Conservation (phyloP, 305 asterid species). For the Fraxinus velutina region DNA sequence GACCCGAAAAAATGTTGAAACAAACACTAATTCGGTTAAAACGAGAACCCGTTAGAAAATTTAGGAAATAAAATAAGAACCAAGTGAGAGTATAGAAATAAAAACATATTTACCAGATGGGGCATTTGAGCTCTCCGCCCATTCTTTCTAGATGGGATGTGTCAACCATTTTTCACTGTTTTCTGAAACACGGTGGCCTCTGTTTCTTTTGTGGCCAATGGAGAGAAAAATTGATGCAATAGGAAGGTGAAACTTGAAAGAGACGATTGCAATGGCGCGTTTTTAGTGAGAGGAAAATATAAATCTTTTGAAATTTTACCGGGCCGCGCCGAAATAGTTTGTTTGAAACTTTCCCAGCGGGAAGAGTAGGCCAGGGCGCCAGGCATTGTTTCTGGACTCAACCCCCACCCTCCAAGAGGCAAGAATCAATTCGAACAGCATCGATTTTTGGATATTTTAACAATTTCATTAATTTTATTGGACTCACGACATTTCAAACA, state of each 20-base stretch:
- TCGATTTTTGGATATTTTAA: not conserved
- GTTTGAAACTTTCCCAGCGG: slow-evolving; percentile 19
- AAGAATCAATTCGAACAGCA: not conserved
- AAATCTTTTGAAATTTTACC: slow-evolving; percentile 16
- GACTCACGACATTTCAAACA: too few relatives aligned
- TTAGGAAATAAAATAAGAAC: not conserved
- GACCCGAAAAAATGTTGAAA: not conserved
- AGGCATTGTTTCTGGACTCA: not conserved
- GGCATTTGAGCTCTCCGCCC: slow-evolving; percentile 99
- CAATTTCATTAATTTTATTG: too few relatives aligned
- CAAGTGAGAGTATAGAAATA: not conserved
- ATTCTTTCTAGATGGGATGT: slow-evolving; percentile 72
- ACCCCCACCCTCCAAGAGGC: not conserved
- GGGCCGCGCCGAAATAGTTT: slow-evolving; percentile 32
- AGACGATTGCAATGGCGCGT: not conserved
- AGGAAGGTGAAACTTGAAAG: not conserved
- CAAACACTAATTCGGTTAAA: not conserved
- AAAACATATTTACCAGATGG: slow-evolving; percentile 61
- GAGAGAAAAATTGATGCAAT: not conserved
- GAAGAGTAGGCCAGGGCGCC: not conserved
- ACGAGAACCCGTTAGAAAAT: not conserved
- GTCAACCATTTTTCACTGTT: slow-evolving; percentile 46
- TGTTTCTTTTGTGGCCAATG: not conserved
- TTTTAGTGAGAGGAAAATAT: slow-evolving; percentile 3
- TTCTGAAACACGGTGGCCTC: not conserved